Conservation (phyloP, 164 flowering plant genomes). For the Aristolochia californica region DNA sequence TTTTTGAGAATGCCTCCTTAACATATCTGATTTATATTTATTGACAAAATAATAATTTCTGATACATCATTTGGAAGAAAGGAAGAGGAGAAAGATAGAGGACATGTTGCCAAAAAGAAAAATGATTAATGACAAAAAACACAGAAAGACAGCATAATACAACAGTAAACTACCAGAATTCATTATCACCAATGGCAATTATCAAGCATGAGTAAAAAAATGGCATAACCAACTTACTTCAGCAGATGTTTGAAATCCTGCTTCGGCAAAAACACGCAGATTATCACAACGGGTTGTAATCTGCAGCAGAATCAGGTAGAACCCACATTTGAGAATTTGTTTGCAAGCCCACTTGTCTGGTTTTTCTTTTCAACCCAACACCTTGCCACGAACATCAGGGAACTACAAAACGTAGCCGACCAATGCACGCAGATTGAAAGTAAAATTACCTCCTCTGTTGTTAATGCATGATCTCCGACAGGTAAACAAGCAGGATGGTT, state of each 20-base stretch:
- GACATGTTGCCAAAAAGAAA: not conserved
- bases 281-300: constrained; percentile 76
- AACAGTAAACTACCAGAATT: not conserved
- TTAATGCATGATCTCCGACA: constrained; percentile 54
- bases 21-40: too few species aligned
- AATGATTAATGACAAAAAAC: not conserved
- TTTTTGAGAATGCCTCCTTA: not conserved
- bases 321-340: too few species aligned
- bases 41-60: not conserved
- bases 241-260: constrained; percentile 86
- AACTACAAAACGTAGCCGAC: not conserved
- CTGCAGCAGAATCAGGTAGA: constrained; percentile 22
- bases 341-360: too few species aligned
- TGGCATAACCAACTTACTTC: constrained; percentile 54
- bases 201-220: not conserved
- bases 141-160: not conserved
- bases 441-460: constrained; percentile 75
- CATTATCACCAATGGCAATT: too few species aligned
- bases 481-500: constrained; percentile 53
- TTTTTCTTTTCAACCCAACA: too few species aligned
- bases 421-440: not conserved
- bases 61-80: not conserved
- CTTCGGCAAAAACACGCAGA: constrained; percentile 76
- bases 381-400: not conserved
- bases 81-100: too few species aligned